A percentile compares a stretch with the other conserved stretches of the same genome.
phyloP scores from a whole-genome alignment of 345 rosid species.

The Tarenaya hassleriana region DNA sequence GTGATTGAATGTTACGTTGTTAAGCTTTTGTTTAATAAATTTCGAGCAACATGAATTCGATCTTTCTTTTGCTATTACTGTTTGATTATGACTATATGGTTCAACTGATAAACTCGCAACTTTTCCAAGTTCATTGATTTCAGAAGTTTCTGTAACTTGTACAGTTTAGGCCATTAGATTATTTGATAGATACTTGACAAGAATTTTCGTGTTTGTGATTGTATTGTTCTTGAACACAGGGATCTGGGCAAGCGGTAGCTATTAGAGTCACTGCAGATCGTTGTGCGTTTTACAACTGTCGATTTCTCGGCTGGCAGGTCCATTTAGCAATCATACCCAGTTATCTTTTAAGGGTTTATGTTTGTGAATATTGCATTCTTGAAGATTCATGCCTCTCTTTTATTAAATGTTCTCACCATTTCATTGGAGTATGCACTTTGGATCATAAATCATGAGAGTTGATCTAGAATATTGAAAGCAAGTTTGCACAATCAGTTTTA shows the following conservation, averaged over 20 bases:
- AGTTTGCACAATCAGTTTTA: no score
- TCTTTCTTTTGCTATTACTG: no score
- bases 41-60: no score
- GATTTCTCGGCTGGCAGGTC: slow-evolving; percentile 99
- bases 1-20: neutral
- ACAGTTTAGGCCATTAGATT: neutral
- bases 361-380: neutral
- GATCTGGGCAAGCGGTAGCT: slow-evolving; percentile 98
- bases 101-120: no score
- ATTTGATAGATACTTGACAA: neutral
- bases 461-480: neutral
- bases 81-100: neutral
- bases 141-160: no score
- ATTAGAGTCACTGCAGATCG: slow-evolving; percentile 90
- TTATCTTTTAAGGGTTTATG: neutral
- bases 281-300: slow-evolving; percentile 90
- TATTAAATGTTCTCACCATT: no score
- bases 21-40: no score
- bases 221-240: slow-evolving; percentile 32
- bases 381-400: no score
- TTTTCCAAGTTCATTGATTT: no score
- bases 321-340: neutral
- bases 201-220: slow-evolving; percentile 1
- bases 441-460: neutral
- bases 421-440: no score